Conservation (phyloP, 2,329 filamentous ascomycete genomes). For the Monilinia polystroma region DNA sequence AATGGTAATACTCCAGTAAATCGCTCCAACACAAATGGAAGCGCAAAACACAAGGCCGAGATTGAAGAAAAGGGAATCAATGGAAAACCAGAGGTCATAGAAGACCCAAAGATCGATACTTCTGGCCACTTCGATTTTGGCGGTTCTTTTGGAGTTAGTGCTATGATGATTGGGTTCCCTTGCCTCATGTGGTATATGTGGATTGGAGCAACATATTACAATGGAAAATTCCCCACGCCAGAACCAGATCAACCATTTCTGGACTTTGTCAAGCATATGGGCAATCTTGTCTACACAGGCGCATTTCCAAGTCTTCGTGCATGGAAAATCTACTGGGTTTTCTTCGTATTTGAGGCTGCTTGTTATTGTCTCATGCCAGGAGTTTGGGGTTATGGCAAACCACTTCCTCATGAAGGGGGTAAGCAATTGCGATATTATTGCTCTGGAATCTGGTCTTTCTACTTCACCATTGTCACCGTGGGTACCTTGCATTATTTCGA, state of each 20-base stretch:
- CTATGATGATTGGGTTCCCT: constrained; percentile 94
- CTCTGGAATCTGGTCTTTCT: constrained; percentile 84
- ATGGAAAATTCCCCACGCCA: constrained; percentile 74
- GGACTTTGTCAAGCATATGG: constrained; percentile 73
- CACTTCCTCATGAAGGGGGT: constrained; percentile 75
- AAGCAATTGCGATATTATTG: constrained; percentile 94
- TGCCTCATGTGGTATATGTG: constrained; percentile 99
- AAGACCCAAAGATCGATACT: constrained; percentile 62
- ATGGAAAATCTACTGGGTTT: constrained; percentile 93
- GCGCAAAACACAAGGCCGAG: constrained; percentile 24
- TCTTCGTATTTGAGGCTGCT: constrained; percentile 79
- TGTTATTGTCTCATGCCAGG: constrained; percentile 87
- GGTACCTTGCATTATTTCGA: constrained; percentile 76
- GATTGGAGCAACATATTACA: constrained; percentile 91
- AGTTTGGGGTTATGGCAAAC: constrained; percentile 83
- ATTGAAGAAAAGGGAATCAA: constrained; percentile 35
- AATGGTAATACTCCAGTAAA: constrained; percentile 25
- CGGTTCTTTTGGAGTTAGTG: constrained; percentile 72
- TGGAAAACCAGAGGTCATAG: constrained; percentile 59
- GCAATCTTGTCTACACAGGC: constrained; percentile 71
- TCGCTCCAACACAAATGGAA: constrained; percentile 20
- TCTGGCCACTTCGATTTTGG: constrained; percentile 79
- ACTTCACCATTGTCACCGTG: constrained; percentile 74
- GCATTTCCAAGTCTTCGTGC: constrained; percentile 80
- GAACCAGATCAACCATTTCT: constrained; percentile 61